A percentile compares a stretch with the other conserved stretches of the same genome.
Conservation (phyloP, 257 asterid species). For the Ilex aquifolium region DNA sequence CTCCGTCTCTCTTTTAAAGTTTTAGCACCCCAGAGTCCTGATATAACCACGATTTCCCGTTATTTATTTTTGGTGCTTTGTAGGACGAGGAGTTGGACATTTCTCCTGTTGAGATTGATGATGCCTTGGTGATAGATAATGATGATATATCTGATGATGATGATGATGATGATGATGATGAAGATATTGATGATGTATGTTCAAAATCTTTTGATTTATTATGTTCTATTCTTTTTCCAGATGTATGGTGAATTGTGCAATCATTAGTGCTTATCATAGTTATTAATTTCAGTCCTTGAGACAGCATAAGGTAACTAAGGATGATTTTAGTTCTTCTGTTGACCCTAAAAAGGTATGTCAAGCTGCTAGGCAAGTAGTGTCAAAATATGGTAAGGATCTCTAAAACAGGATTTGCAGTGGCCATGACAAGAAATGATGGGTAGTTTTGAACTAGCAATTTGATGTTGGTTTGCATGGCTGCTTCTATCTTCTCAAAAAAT, state of each 20-base stretch:
- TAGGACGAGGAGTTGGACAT: conserved; percentile 92
- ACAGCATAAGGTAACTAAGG: too few species aligned
- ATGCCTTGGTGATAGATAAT: conserved; percentile 89
- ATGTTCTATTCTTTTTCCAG: not conserved
- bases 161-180: conserved; percentile 60
- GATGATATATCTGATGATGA: conserved; percentile 93
- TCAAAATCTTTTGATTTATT: not conserved
- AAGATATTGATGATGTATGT: conserved; percentile 59
- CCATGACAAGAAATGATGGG: not conserved
- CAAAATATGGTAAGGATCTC: not conserved
- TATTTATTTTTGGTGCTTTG: not conserved
- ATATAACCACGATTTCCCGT: too few species aligned
- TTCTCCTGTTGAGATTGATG: conserved; percentile 79
- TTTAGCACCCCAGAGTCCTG: too few species aligned
- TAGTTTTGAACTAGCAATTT: too few species aligned
- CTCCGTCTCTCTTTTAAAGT: too few species aligned
- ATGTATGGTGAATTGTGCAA: not conserved
- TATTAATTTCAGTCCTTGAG: not conserved
- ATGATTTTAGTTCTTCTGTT: not conserved
- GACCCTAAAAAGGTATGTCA: not conserved
- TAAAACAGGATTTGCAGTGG: not conserved
- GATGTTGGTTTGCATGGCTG: not conserved
- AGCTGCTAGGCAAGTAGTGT: not conserved
- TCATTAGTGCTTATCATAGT: not conserved
- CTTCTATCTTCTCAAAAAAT: too few species aligned